These are phyloP conservation scores for Chionographis japonica DNA, from an alignment of 106 monocot genomes.

Conservation along the genomic window DNA sequence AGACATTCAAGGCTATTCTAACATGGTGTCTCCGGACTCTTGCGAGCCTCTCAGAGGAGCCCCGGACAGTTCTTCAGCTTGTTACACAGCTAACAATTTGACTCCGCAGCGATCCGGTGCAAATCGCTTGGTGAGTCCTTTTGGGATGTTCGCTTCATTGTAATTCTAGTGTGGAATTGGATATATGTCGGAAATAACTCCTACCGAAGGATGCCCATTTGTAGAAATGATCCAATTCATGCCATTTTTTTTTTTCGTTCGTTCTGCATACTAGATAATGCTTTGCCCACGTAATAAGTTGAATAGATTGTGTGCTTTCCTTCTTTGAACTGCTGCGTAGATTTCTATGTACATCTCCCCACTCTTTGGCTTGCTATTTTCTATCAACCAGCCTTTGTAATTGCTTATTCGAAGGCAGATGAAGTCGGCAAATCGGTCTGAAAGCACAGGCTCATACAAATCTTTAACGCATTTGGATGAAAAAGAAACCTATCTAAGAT, in stretches of 20 bases:
- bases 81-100: constrained; percentile 24
- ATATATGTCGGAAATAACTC: neutral
- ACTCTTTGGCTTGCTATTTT: no score
- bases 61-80: constrained; percentile 25
- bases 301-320: no score
- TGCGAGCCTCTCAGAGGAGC: constrained; percentile 42
- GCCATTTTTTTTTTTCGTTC: constrained; percentile 1
- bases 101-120: constrained; percentile 9
- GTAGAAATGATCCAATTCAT: neutral
- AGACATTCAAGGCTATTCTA: constrained; percentile 48
- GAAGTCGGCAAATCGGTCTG: no score
- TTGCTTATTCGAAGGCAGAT: no score
- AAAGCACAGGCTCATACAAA: no score
- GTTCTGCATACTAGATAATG: no score
- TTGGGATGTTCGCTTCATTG: constrained; percentile 20
- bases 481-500: no score
- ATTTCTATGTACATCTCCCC: no score
- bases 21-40: constrained; percentile 46
- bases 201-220: constrained; percentile 1
- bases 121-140: constrained; percentile 10
- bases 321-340: no score
- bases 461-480: no score
- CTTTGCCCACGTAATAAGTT: no score
- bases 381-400: no score
- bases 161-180: neutral